Evolutionary conservation across 2,329 filamentous ascomycete genomes (phyloP).

Genomic region (Aspergillus melleus): DNA sequence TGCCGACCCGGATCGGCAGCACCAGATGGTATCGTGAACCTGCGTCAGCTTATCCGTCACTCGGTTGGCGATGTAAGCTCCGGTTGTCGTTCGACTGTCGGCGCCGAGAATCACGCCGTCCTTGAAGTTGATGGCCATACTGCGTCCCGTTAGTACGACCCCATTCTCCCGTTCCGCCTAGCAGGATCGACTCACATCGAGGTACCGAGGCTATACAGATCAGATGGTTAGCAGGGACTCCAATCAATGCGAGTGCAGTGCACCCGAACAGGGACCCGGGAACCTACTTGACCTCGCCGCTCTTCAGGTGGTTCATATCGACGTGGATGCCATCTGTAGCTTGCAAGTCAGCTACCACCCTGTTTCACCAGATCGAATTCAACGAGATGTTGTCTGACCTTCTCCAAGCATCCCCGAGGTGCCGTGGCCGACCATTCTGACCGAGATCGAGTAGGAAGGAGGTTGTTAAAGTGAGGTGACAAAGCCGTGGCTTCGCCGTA

Average conservation of each 20-base stretch:
- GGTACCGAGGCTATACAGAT: constrained; percentile 73
- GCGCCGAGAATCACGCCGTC: constrained; percentile 96
- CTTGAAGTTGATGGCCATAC: constrained; percentile 99
- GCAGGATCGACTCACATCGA: constrained; percentile 71
- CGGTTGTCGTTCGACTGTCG: constrained; percentile 95
- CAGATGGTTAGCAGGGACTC: constrained; percentile 31
- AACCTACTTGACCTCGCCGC: constrained; percentile 95
- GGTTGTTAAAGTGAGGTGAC: background rate
- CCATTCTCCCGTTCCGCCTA: constrained; percentile 12
- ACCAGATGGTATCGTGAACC: constrained; percentile 99
- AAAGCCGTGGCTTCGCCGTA: background rate
- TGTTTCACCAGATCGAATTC: background rate
- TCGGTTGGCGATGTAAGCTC: constrained; percentile 97
- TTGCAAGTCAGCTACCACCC: constrained; percentile 18
- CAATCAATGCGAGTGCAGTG: background rate
- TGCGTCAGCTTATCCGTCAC: constrained; percentile 99
- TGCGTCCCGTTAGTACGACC: constrained; percentile 42
- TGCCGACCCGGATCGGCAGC: constrained; percentile 94
- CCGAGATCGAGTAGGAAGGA: background rate
- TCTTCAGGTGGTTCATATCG: constrained; percentile 98
- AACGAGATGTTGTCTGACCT: constrained; percentile 33
- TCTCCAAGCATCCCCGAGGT: constrained; percentile 47
- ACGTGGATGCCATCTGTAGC: constrained; percentile 92
- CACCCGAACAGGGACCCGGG: background rate
- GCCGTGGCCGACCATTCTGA: constrained; percentile 43